Evolutionary conservation across 352 stramenopile genomes (phyloP).

Genomic region (Phytopythium kandeliae): DNA sequence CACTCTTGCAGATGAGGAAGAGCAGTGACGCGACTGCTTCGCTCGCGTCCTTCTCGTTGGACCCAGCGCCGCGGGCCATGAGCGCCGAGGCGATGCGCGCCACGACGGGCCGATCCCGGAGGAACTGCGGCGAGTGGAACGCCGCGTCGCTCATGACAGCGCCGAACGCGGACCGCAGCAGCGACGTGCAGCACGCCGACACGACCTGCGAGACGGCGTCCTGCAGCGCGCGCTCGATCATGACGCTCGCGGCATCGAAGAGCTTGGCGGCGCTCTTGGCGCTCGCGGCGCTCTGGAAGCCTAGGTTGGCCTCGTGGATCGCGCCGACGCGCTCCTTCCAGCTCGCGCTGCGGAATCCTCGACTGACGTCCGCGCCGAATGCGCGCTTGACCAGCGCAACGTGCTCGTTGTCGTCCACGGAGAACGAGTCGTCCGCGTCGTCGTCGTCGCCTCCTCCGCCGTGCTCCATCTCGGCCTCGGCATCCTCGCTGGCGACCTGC

Average conservation of each 20-base stretch:
- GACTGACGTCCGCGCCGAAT: conserved; percentile 49
- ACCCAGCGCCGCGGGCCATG: conserved; percentile 42
- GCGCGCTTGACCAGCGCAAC: conserved; percentile 23
- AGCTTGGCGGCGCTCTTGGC: conserved; percentile 34
- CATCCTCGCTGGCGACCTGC: conserved; percentile 15
- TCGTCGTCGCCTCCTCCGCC: conserved; percentile 14
- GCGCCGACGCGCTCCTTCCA: conserved; percentile 56
- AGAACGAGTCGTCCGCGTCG: conserved; percentile 34
- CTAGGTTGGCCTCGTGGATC: conserved; percentile 44
- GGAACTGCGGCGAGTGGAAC: conserved; percentile 60
- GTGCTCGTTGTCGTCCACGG: conserved; percentile 13
- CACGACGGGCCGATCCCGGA: conserved; percentile 39
- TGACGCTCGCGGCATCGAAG: conserved; percentile 60
- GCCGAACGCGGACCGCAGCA: conserved; percentile 61
- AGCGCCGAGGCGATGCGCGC: conserved; percentile 39
- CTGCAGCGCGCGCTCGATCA: conserved; percentile 48
- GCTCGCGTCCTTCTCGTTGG: conserved; percentile 77
- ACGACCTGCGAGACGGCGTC: conserved; percentile 68
- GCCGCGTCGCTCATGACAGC: conserved; percentile 44
- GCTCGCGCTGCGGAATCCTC: conserved; percentile 39
- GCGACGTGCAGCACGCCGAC: conserved; percentile 44
- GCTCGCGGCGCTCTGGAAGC: conserved; percentile 38
- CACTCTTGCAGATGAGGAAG: conserved; percentile 80
- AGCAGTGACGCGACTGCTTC: conserved; percentile 68
- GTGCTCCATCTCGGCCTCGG: conserved; percentile 21